Base-by-base conservation (phyloP, 1,139 yeast genomes). In the Blastobotrys indianensis region DNA sequence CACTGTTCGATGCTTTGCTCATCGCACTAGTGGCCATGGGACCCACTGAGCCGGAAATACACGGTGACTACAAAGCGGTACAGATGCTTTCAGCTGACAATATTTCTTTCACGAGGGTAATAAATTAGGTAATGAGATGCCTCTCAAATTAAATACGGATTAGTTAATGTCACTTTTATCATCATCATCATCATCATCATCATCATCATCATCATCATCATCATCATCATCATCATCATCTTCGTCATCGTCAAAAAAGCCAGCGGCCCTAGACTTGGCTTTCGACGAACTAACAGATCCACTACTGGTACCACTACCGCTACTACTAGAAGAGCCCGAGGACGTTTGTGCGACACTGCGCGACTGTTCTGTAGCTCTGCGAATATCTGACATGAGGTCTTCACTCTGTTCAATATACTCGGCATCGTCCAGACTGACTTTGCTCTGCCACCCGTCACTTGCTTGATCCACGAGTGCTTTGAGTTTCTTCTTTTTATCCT, bases 361-460 rank as follows among this genome's bases (percentile, higher is more conserved):
- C 34, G 17, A 13, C 2, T 46, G 48, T 20, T 20, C 25, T 7
- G 25, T 20, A 20, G 25, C 25, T 7, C 25, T 20, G 25, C 25
- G 25, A 4, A 20, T 20, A 37, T 53, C 56, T 1, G 46, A 38
- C 5, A 47, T 40, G 39, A 56, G 38, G 15, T 42, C 51, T 40
- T 73, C 74, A 10, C 65, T 50, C 13, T 64, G 66, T 3, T 70
- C 71, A 16, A 70, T 49, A 41, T 57, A 65, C 41, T 62, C 57
- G 6, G 63, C 59, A 47, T 70, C 73, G 15, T 61, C 66, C 51
- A 62, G 68, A 47, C 61, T 59, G 30, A 54, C 51, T 15, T 54
- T 53, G 9, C 45, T 44, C 9, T 45, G 37, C 25, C 49, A 49
- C 4, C 54, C 42, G 3, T 54, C 51, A 15, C 54, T 43, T 6